These are phyloP conservation scores for Mycena crocata DNA, from an alignment of 768 basidiomycete species.

Conservation along the genomic window DNA sequence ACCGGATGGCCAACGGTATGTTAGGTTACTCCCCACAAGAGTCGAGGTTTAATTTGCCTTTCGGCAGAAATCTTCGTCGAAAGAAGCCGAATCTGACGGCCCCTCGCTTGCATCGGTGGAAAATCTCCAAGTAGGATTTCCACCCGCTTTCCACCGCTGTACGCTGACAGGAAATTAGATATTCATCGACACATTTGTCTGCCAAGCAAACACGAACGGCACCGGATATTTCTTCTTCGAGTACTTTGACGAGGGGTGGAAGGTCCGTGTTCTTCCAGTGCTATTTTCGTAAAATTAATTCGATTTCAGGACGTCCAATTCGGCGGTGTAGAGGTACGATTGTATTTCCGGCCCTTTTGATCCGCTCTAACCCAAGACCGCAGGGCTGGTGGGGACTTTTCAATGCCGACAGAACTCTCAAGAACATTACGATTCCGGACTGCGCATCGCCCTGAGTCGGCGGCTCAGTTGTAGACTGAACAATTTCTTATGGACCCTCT, in stretches of 20 bases:
- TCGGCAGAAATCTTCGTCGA: conserved; percentile 68
- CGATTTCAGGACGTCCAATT: conserved; percentile 63
- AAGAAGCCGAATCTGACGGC: conserved; percentile 71
- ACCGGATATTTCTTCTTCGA: conserved; percentile 89
- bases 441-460: conserved; percentile 49
- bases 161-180: conserved; percentile 51
- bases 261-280: conserved; percentile 54
- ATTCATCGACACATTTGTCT: conserved; percentile 90
- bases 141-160: background rate
- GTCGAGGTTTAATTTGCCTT: background rate
- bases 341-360: background rate
- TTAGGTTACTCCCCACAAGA: background rate
- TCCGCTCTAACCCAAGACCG: background rate
- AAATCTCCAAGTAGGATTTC: conserved; percentile 65
- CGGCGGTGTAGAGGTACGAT: conserved; percentile 45
- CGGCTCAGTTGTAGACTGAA: background rate
- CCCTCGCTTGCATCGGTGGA: conserved; percentile 68
- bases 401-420: conserved; percentile 64
- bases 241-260: conserved; percentile 87
- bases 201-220: conserved; percentile 83
- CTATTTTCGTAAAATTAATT: conserved; percentile 6
- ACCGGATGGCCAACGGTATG: conserved; percentile 82
- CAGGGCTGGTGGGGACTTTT: conserved; percentile 40
- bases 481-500: background rate
- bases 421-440: conserved; percentile 74